Evolutionary conservation across 2,329 filamentous ascomycete genomes (phyloP), one percentile per base, ranked within the genome.

Genomic region (Aspergillus ustus): DNA sequence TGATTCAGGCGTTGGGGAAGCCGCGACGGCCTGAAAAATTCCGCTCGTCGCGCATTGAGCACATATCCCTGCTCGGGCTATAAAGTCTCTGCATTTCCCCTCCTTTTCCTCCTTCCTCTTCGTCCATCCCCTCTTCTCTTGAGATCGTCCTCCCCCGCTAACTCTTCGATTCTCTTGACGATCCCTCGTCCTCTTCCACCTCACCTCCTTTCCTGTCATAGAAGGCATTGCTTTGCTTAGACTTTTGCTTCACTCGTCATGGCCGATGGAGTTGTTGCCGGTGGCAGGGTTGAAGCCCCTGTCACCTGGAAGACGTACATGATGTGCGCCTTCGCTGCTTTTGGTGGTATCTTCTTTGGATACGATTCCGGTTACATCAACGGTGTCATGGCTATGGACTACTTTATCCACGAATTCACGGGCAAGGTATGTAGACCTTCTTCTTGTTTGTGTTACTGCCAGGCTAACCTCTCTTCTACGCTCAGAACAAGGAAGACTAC

Each of bases 291-390:
- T 67, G 84, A 87, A 71, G 84, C 84, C 29, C 84, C 84, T 11
- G 82, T 86, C 60, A 86, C 84, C 59, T 59, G 82, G 69, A 85
- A 85, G 78, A 85, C 86, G 15, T 87, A 87, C 73, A 66, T 87
- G 43, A 83, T 87, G 77, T 87, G 84, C 69, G 84, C 83, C 60
- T 87, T 87, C 69, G 85, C 85, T 20, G 82, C 85, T 44, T 86
- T 87, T 70, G 85, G 84, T 69, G 85, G 84, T 72, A 84, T 87
- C 69, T 83, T 86, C 73, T 87, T 87, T 69, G 85, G 84, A 61
- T 87, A 85, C 70, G 85, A 87, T 68, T 84, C 83, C 54, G 83
- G 83, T 59, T 85, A 85, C 70, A 85, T 85, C 73, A 79, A 75
- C 66, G 81, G 81, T 64, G 82, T 85, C 55, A 72, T 84, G 63